Evolutionary conservation across 2,329 filamentous ascomycete genomes (phyloP).

Genomic region (Periconia sp.): DNA sequence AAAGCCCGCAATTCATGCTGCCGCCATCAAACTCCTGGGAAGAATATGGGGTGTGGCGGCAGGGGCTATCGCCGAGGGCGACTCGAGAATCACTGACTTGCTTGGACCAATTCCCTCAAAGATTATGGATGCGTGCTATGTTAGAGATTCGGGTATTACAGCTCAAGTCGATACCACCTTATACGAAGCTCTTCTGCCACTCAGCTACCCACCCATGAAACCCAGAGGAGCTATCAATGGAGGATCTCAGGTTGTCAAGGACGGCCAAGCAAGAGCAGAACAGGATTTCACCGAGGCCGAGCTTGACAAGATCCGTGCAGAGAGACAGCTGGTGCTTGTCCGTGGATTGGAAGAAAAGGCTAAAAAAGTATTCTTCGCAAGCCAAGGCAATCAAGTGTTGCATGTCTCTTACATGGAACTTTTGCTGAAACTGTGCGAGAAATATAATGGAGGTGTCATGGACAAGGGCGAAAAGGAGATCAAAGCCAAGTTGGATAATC

Average conservation of each 20-base stretch:
- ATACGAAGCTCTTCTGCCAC: conserved; percentile 86
- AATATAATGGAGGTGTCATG: conserved; percentile 86
- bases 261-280: conserved; percentile 58
- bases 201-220: conserved; percentile 81
- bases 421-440: conserved; percentile 85
- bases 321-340: conserved; percentile 82
- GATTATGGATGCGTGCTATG: conserved; percentile 87
- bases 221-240: conserved; percentile 56
- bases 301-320: conserved; percentile 78
- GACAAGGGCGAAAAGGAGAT: conserved; percentile 70
- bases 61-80: conserved; percentile 82
- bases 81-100: conserved; percentile 76
- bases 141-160: conserved; percentile 87
- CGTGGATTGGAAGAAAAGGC: conserved; percentile 78
- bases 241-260: conserved; percentile 66
- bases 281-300: conserved; percentile 59
- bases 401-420: conserved; percentile 75
- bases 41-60: conserved; percentile 93
- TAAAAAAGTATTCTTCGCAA: conserved; percentile 85
- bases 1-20: conserved; percentile 78
- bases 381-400: conserved; percentile 78
- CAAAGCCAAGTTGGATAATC: conserved; percentile 73
- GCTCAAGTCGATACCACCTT: conserved; percentile 82
- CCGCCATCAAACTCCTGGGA: conserved; percentile 83
- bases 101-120: conserved; percentile 82